A percentile compares a stretch with the other conserved stretches of the same genome.
phyloP scores from a whole-genome alignment of 768 basidiomycete species.

The Serendipita sp. region DNA sequence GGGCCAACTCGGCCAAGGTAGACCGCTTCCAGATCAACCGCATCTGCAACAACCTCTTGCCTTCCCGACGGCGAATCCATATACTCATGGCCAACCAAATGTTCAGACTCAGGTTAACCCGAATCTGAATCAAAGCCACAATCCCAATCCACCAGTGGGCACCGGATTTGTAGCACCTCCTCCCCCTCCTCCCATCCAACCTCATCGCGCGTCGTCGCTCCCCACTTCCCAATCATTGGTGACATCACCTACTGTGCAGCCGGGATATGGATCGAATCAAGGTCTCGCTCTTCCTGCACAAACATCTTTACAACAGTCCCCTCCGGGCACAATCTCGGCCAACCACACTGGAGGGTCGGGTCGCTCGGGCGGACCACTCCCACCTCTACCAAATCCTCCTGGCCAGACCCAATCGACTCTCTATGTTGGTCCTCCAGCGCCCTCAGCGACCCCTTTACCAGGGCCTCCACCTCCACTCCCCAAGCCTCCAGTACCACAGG shows the following conservation, averaged over 20 bases:
- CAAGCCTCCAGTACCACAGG: not conserved
- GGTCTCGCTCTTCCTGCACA: not conserved
- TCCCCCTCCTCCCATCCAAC: not conserved
- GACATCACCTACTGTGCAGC: not conserved
- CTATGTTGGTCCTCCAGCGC: not conserved
- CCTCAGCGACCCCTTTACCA: not conserved
- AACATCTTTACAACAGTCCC: not conserved
- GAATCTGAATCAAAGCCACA: not conserved
- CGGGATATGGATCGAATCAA: not conserved
- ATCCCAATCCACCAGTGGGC: not conserved
- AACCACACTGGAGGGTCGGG: constrained; percentile 1
- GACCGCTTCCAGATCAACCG: constrained; percentile 7
- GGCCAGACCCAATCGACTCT: not conserved
- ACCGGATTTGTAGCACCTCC: not conserved
- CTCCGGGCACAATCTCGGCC: not conserved
- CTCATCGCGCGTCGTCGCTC: not conserved
- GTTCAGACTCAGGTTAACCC: not conserved
- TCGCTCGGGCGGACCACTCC: not conserved
- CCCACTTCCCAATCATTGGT: not conserved
- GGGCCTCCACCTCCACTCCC: not conserved
- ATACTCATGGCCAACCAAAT: not conserved
- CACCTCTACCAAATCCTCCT: constrained; percentile 3
- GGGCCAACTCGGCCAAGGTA: not conserved
- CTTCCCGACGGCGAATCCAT: constrained; percentile 1
- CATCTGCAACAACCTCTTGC: not conserved